phyloP scores from a whole-genome alignment of 768 basidiomycete species.

The Tylopilus vinaceipallidus region DNA sequence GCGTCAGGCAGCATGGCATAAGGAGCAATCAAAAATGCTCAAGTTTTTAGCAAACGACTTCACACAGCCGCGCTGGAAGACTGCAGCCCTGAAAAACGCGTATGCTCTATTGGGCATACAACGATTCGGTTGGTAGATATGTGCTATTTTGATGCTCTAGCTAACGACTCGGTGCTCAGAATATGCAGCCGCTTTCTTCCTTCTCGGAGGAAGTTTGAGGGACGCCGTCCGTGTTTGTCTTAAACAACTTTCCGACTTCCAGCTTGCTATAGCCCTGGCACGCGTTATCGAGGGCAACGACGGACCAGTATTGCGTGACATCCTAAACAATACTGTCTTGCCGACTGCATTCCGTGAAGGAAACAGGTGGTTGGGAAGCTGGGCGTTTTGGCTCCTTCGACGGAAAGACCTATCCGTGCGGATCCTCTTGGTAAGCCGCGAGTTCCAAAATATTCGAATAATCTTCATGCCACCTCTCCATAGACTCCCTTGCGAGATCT shows the following conservation, averaged over 20 bases:
- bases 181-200: conserved; percentile 98
- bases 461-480: neutral
- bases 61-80: conserved; percentile 76
- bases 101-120: conserved; percentile 89
- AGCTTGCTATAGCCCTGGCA: conserved; percentile 84
- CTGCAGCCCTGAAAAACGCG: conserved; percentile 95
- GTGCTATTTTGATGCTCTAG: neutral
- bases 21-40: conserved; percentile 84
- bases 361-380: conserved; percentile 91
- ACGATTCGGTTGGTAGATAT: conserved; percentile 69
- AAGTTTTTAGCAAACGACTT: conserved; percentile 94
- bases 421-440: conserved; percentile 70
- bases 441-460: neutral
- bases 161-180: conserved; percentile 46
- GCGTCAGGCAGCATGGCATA: conserved; percentile 94
- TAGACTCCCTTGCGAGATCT: conserved; percentile 80
- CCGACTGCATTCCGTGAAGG: conserved; percentile 85
- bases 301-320: conserved; percentile 68
- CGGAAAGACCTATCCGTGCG: conserved; percentile 87
- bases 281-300: conserved; percentile 82
- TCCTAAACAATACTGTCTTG: conserved; percentile 73
- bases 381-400: conserved; percentile 95
- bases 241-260: conserved; percentile 85
- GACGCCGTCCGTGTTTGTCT: conserved; percentile 92
- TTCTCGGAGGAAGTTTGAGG: conserved; percentile 82